These are phyloP conservation scores for Vanrija sp. DNA, from an alignment of 1,284 basidiomycete genomes.

Conservation along the genomic window DNA sequence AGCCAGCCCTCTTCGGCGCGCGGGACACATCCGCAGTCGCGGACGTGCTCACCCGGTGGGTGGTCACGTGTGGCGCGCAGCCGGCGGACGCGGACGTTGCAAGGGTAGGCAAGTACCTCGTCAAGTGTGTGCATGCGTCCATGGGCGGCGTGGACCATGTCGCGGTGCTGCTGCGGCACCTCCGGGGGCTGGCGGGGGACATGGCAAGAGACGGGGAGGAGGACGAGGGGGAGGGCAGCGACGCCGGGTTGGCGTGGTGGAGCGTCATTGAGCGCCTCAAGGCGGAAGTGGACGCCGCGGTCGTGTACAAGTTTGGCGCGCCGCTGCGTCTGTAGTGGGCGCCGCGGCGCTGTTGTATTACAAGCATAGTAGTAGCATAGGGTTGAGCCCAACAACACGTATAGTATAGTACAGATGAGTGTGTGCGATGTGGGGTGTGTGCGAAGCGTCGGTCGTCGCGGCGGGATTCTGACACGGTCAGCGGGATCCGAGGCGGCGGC, in stretches of 20 bases:
- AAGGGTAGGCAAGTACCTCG: constrained; percentile 65
- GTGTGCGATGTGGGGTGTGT: no score
- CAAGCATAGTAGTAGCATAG: background rate
- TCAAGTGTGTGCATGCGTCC: constrained; percentile 61
- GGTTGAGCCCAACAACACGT: no score
- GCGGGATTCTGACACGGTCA: no score
- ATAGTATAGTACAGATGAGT: no score
- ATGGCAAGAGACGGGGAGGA: constrained; percentile 13
- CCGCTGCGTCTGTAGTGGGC: constrained; percentile 28
- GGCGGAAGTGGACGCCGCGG: constrained; percentile 58
- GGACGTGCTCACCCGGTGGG: constrained; percentile 66
- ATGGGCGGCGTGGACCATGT: constrained; percentile 66
- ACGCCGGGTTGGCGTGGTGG: constrained; percentile 61
- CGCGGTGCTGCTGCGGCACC: constrained; percentile 69
- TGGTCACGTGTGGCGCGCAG: constrained; percentile 51
- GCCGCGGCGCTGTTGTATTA: background rate
- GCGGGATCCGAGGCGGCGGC: no score
- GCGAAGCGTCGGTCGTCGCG: no score
- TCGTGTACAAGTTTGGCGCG: constrained; percentile 64
- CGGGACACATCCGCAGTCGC: constrained; percentile 66
- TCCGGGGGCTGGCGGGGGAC: constrained; percentile 51
- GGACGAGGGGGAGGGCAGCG: constrained; percentile 41
- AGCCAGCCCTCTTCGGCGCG: constrained; percentile 58
- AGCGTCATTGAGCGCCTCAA: constrained; percentile 63
- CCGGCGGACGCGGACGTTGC: constrained; percentile 68